A percentile compares a stretch with the other conserved stretches of the same genome.
phyloP scores from a whole-genome alignment of 345 rosid genomes.

The Hibiscus syriacus region DNA sequence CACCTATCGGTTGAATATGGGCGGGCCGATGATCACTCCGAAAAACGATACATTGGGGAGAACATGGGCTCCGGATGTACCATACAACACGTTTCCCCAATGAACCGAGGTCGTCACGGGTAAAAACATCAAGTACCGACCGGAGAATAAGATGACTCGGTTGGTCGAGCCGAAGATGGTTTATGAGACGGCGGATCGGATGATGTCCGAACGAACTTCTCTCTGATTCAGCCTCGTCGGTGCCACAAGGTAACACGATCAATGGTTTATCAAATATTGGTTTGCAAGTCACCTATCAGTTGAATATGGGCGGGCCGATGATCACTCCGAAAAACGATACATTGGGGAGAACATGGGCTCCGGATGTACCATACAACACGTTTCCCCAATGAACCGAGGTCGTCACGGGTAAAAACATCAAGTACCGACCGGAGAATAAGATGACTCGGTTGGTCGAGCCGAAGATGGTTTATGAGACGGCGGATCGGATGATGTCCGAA shows the following conservation, averaged over 20 bases:
- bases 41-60: constrained; percentile 53
- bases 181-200: constrained; percentile 45
- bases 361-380: constrained; percentile 37
- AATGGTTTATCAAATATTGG: no score
- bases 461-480: constrained; percentile 43
- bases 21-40: constrained; percentile 51
- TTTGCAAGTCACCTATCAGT: no score
- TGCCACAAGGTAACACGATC: no score
- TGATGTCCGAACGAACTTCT: constrained; percentile 31
- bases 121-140: constrained; percentile 35
- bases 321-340: no score
- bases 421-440: constrained; percentile 35
- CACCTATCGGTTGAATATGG: constrained; percentile 53
- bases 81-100: constrained; percentile 44
- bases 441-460: constrained; percentile 55
- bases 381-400: constrained; percentile 49
- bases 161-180: constrained; percentile 51
- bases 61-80: constrained; percentile 53
- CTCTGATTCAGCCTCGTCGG: no score
- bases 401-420: constrained; percentile 24
- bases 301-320: no score
- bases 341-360: constrained; percentile 58
- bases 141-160: constrained; percentile 32
- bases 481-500: constrained; percentile 31
- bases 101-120: constrained; percentile 32